These are phyloP conservation scores for Aspergillus sp. DNA, from an alignment of 2,329 filamentous ascomycete species.

Conservation along the genomic window DNA sequence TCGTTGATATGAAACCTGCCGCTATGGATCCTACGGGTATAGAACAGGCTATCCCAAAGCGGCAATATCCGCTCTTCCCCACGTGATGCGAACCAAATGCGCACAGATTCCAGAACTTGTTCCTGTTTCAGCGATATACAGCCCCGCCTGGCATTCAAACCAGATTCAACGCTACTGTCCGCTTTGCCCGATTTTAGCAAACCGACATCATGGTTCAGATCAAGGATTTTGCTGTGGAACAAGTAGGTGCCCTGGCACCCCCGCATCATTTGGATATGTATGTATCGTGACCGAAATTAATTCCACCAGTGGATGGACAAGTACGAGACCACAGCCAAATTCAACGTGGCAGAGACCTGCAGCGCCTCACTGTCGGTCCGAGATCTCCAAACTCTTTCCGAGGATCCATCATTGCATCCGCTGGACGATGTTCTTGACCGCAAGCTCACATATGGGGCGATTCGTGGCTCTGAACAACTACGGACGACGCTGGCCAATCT, in stretches of 20 bases:
- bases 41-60: constrained; percentile 2
- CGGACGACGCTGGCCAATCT: constrained; percentile 31
- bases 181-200: not conserved
- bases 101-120: not conserved
- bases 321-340: constrained; percentile 52
- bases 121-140: not conserved
- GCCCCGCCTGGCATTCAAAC: not conserved
- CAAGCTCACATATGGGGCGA: constrained; percentile 29
- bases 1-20: not conserved
- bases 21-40: not conserved
- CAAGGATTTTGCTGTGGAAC: constrained; percentile 60
- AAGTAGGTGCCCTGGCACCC: constrained; percentile 46
- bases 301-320: constrained; percentile 56
- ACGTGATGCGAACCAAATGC: constrained; percentile 4
- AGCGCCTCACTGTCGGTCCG: constrained; percentile 72
- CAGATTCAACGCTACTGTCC: not conserved
- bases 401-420: constrained; percentile 31
- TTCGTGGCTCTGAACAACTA: constrained; percentile 25
- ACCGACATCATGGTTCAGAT: constrained; percentile 40
- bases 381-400: constrained; percentile 61
- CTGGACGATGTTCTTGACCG: constrained; percentile 21
- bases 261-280: constrained; percentile 6
- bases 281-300: constrained; percentile 3
- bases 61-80: not conserved
- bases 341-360: constrained; percentile 79